Base-by-base conservation (phyloP, 495 filamentous ascomycete genomes). In the Penicillium simplicissimum region DNA sequence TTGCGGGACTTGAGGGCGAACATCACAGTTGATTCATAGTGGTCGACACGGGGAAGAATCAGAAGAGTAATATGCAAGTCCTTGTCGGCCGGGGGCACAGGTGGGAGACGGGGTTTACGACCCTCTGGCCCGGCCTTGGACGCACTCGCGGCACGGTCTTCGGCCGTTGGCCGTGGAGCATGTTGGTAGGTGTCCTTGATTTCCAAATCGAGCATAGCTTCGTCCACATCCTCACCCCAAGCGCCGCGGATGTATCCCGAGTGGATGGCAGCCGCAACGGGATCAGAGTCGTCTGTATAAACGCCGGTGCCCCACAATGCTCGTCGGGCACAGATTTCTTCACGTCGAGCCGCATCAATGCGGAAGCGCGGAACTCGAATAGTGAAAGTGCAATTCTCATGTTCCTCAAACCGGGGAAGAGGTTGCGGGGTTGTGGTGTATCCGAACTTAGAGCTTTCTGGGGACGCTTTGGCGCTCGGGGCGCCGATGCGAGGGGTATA, bases 261-360 rank as follows among this genome's bases (percentile, higher is more conserved):
- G 73, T 98, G 95, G 58, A 98, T 95, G 58, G 94, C 92, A 4
- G 93, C 93, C 0, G 93, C 96, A 52, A 98, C 82, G 6, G 92
- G 85, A 70, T 98, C 96, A 0, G 92, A 96, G 76, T 98, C 96
- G 65, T 98, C 96, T 0, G 93, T 96, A 72, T 98, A 98, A 7
- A 98, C 81, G 19, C 93, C 91, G 0, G 92, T 93, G 10, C 95
- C 95, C 93, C 93, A 98, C 3, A 98, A 73, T 2, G 90, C 88
- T 45, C 89, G 84, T 14, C 88, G 82, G 8, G 82, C 74, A 21
- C 90, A 93, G 63, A 98, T 92, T 65, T 95, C 91, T 70, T 92
- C 89, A 8, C 93, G 85, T 36, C 87, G 83, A 7, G 77, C 73
- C 1, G 83, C 70, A 15, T 80, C 83, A 28, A 99, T 82, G 66